A percentile compares a stretch with the other conserved stretches of the same genome.
Evolutionary conservation across 2,329 filamentous ascomycete genomes (phyloP).

Genomic region (Diaporthe ilicicola): DNA sequence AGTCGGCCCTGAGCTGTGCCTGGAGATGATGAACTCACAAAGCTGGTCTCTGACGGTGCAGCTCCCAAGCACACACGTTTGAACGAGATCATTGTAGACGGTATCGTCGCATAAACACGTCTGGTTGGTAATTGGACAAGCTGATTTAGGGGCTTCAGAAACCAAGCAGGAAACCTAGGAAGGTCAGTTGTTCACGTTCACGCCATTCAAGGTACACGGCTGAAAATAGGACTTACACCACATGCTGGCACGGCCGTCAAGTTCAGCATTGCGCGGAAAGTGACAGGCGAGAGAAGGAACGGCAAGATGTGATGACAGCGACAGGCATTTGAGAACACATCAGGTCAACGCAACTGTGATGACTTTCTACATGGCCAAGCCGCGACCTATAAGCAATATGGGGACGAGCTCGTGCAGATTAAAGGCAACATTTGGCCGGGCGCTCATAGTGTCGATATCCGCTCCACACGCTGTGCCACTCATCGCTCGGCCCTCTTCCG

Average conservation of each 20-base stretch:
- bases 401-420: background rate
- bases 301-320: background rate
- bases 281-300: background rate
- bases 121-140: slow-evolving; percentile 8
- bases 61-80: slow-evolving; percentile 10
- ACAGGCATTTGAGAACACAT: background rate
- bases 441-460: slow-evolving; percentile 5
- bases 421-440: background rate
- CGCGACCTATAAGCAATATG: slow-evolving; percentile 3
- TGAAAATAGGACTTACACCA: slow-evolving; percentile 12
- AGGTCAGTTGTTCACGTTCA: background rate
- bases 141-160: background rate
- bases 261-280: slow-evolving; percentile 16
- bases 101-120: slow-evolving; percentile 23
- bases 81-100: background rate
- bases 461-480: background rate
- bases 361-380: background rate
- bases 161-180: slow-evolving; percentile 15
- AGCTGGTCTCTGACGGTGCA: slow-evolving; percentile 21
- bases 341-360: background rate
- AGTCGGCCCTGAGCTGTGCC: background rate
- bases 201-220: background rate
- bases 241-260: slow-evolving; percentile 22
- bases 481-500: slow-evolving; percentile 7
- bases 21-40: background rate